phyloP scores from a whole-genome alignment of 2,329 filamentous ascomycete species.

The Aspergillus caelatus region DNA sequence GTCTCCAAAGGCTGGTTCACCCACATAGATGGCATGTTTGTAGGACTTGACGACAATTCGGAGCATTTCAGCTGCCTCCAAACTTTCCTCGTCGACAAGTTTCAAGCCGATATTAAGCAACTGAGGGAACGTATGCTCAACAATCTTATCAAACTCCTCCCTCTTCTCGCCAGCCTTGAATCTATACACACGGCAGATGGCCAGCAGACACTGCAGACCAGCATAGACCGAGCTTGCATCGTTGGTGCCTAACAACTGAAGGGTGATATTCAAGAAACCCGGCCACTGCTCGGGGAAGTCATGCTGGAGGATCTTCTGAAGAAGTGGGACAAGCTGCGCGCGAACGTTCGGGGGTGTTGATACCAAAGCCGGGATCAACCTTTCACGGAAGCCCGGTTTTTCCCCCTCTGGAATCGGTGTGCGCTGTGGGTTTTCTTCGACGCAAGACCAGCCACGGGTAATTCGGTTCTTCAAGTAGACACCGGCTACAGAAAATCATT shows the following conservation, averaged over 20 bases:
- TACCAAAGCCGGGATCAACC: conserved; percentile 86
- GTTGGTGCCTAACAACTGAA: conserved; percentile 84
- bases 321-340: conserved; percentile 88
- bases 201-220: conserved; percentile 88
- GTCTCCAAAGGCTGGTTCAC: conserved; percentile 34
- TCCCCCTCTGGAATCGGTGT: conserved; percentile 83
- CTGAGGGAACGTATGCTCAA: conserved; percentile 86
- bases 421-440: conserved; percentile 73
- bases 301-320: conserved; percentile 93
- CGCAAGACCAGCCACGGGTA: conserved; percentile 83
- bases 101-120: conserved; percentile 84
- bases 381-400: conserved; percentile 82
- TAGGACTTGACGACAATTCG: conserved; percentile 94
- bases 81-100: conserved; percentile 84
- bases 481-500: conserved; percentile 64
- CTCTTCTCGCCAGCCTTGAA: conserved; percentile 86
- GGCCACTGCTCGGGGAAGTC: conserved; percentile 97
- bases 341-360: conserved; percentile 78
- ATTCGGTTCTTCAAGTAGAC: conserved; percentile 98
- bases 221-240: conserved; percentile 86
- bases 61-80: conserved; percentile 96
- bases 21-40: conserved; percentile 95
- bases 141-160: conserved; percentile 90
- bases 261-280: conserved; percentile 87
- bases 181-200: conserved; percentile 92